A percentile compares a stretch with the other conserved stretches of the same genome.
Evolutionary conservation across 768 basidiomycete genomes (phyloP).

Genomic region (Xerocomus brunneocitrinus): DNA sequence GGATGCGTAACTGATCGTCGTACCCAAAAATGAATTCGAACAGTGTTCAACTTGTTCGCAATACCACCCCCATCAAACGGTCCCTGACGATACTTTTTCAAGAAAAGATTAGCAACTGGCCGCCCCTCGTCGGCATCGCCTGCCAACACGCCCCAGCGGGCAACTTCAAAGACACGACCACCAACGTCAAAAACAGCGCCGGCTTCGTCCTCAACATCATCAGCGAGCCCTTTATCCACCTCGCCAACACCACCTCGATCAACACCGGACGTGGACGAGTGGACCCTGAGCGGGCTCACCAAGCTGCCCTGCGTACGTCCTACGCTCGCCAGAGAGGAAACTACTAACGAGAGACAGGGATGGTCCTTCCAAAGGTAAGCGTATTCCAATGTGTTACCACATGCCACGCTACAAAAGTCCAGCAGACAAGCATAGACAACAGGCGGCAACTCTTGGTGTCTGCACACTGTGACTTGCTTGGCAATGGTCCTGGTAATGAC

Average conservation of each 20-base stretch:
- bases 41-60: conserved; percentile 26
- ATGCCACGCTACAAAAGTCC: too few relatives aligned
- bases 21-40: too few relatives aligned
- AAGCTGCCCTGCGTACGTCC: conserved; percentile 9
- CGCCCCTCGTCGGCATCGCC: conserved; percentile 38
- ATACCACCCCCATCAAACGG: background rate
- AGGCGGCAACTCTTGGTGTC: too few relatives aligned
- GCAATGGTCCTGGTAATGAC: too few relatives aligned
- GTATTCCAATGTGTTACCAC: too few relatives aligned
- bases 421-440: too few relatives aligned
- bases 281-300: conserved; percentile 34
- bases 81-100: background rate
- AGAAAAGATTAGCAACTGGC: conserved; percentile 16
- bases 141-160: conserved; percentile 27
- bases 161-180: conserved; percentile 38
- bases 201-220: conserved; percentile 56
- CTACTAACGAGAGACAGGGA: too few relatives aligned
- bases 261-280: conserved; percentile 37
- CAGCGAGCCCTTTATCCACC: conserved; percentile 43
- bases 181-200: conserved; percentile 43
- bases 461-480: too few relatives aligned
- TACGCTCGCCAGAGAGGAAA: too few relatives aligned
- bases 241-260: conserved; percentile 35
- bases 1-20: conserved; percentile 1
- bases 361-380: too few relatives aligned